These are phyloP conservation scores for Kazachstania bromeliacearum DNA, from an alignment of 805 yeast genomes.

Conservation along the genomic window DNA sequence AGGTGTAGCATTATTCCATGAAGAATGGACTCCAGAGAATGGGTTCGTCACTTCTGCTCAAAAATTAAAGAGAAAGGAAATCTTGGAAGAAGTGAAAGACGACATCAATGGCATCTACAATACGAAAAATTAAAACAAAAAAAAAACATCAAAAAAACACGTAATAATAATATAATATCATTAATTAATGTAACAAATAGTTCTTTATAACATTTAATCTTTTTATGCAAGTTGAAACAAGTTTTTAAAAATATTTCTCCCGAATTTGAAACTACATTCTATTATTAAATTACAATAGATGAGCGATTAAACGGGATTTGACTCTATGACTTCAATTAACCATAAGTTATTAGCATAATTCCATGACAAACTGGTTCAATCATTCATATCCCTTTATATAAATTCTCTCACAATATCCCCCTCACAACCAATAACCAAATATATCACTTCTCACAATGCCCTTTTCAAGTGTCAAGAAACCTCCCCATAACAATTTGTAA, in stretches of 20 bases:
- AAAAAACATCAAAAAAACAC: neutral
- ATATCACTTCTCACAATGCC: neutral
- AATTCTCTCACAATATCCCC: neutral
- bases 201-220: no score
- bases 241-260: constrained; percentile 24
- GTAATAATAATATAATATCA: neutral
- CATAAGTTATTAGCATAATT: neutral
- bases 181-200: neutral
- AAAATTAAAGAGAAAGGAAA: constrained; percentile 89
- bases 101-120: constrained; percentile 58
- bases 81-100: constrained; percentile 56
- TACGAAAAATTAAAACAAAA: neutral
- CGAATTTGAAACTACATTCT: constrained; percentile 34
- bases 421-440: neutral
- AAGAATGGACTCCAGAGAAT: constrained; percentile 96
- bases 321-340: constrained; percentile 20
- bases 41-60: constrained; percentile 94
- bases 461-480: no score
- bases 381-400: neutral
- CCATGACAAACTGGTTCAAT: neutral
- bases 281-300: constrained; percentile 29
- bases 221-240: no score
- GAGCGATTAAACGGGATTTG: constrained; percentile 34
- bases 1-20: constrained; percentile 71
- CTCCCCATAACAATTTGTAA: no score